Percentiles rank a stretch among this genome's conserved stretches.
Conservation (phyloP, 768 basidiomycete species). For the Termitomyces sp. region DNA sequence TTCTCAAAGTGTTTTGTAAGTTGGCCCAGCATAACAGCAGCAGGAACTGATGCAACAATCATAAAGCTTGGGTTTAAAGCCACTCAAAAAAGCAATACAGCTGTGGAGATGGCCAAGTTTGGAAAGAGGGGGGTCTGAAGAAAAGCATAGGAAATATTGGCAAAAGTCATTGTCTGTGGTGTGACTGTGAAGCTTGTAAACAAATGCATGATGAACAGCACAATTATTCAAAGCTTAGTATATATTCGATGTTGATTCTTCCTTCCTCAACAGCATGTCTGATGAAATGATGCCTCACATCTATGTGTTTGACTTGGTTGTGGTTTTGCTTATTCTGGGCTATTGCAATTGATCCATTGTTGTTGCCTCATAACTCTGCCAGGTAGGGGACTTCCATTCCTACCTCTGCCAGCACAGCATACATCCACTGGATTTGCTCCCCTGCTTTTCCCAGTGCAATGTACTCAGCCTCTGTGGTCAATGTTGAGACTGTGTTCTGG, state of each 20-base stretch:
- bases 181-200: background rate
- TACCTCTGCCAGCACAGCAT: too few species aligned
- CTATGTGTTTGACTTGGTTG: too few species aligned
- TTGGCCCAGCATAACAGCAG: constrained; percentile 29
- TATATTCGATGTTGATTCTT: too few species aligned
- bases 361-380: background rate
- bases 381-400: too few species aligned
- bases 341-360: background rate
- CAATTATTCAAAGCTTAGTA: constrained; percentile 15
- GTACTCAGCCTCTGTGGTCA: too few species aligned
- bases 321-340: background rate
- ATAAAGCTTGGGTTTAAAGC: constrained; percentile 25
- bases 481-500: too few species aligned
- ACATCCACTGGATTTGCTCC: too few species aligned
- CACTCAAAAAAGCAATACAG: constrained; percentile 24
- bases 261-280: too few species aligned
- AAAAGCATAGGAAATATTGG: constrained; percentile 19
- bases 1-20: constrained; percentile 13
- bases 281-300: too few species aligned
- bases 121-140: constrained; percentile 9
- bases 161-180: constrained; percentile 12
- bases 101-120: background rate
- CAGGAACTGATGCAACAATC: constrained; percentile 42
- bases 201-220: constrained; percentile 14
- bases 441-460: too few species aligned